phyloP scores from a whole-genome alignment of 768 basidiomycete genomes.

The Leccinum arenicola region DNA sequence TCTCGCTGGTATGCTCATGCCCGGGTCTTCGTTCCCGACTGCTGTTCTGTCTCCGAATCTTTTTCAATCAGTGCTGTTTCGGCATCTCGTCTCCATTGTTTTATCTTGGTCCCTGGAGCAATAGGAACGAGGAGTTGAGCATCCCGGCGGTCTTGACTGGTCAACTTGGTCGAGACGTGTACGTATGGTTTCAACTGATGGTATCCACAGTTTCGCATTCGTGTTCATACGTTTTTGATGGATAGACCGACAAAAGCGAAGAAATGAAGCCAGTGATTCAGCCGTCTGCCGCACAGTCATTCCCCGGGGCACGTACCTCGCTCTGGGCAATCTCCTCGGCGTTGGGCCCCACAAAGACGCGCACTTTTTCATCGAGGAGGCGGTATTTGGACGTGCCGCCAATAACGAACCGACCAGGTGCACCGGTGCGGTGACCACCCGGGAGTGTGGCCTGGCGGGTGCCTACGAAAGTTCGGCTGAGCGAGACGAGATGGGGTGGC shows the following conservation, averaged over 20 bases:
- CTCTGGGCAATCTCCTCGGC: constrained; percentile 57
- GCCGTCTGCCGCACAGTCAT: neutral
- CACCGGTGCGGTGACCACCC: constrained; percentile 82
- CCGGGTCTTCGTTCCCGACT: neutral
- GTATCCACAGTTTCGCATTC: neutral
- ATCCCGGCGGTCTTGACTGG: constrained; percentile 23
- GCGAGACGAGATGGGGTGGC: neutral
- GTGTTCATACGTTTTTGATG: neutral
- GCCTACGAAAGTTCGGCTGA: constrained; percentile 40
- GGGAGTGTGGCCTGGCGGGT: constrained; percentile 82
- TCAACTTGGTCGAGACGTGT: constrained; percentile 23
- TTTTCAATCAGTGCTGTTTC: constrained; percentile 3
- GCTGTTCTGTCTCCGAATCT: neutral
- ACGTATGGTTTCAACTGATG: constrained; percentile 29
- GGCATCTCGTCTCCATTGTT: constrained; percentile 24
- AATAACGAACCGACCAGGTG: constrained; percentile 82
- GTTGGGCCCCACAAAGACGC: constrained; percentile 81
- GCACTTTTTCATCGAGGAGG: constrained; percentile 77
- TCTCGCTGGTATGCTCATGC: neutral
- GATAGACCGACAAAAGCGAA: neutral
- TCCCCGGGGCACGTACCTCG: constrained; percentile 41
- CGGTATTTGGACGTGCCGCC: constrained; percentile 78
- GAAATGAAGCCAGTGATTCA: neutral
- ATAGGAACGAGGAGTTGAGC: constrained; percentile 26
- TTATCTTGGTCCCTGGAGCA: constrained; percentile 24